These are phyloP conservation scores for Raphanus sativus DNA, from an alignment of 345 rosid genomes.

Conservation along the genomic window DNA sequence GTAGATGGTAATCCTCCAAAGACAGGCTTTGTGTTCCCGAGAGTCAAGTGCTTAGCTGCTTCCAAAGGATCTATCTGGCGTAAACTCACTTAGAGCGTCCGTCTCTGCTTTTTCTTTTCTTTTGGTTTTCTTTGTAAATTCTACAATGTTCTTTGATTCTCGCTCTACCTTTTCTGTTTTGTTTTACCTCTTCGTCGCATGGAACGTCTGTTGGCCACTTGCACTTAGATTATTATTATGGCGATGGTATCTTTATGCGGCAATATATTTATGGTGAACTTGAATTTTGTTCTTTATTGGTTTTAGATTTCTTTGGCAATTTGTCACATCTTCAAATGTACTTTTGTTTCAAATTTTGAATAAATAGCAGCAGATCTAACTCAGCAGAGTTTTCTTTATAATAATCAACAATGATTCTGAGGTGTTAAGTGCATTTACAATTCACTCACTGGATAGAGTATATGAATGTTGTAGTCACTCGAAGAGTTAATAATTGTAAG, in stretches of 20 bases:
- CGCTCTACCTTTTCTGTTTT: not conserved
- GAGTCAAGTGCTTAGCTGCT: slow-evolving; percentile 72
- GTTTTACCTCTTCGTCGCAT: not conserved
- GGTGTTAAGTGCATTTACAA: not conserved
- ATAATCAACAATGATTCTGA: not conserved
- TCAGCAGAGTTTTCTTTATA: not conserved
- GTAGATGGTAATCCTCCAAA: slow-evolving; percentile 81
- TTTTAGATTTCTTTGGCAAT: not conserved
- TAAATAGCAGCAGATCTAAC: not conserved
- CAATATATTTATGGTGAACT: not conserved
- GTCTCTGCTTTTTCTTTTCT: slow-evolving; percentile 17
- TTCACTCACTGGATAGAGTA: not conserved
- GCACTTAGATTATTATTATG: slow-evolving; percentile 13
- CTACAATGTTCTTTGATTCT: slow-evolving; percentile 19
- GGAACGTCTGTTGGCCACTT: slow-evolving; percentile 8
- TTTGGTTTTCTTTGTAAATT: slow-evolving; percentile 29
- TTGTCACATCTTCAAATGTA: not conserved
- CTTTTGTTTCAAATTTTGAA: not conserved
- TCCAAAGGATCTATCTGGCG: slow-evolving; percentile 78
- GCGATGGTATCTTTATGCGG: not conserved
- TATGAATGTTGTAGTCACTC: not conserved
- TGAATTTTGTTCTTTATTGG: not conserved
- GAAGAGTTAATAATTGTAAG: not conserved
- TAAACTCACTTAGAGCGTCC: slow-evolving; percentile 47
- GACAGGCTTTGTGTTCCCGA: slow-evolving; percentile 83